These are phyloP conservation scores for Panus rudis DNA, from an alignment of 768 basidiomycete genomes.

Conservation along the genomic window DNA sequence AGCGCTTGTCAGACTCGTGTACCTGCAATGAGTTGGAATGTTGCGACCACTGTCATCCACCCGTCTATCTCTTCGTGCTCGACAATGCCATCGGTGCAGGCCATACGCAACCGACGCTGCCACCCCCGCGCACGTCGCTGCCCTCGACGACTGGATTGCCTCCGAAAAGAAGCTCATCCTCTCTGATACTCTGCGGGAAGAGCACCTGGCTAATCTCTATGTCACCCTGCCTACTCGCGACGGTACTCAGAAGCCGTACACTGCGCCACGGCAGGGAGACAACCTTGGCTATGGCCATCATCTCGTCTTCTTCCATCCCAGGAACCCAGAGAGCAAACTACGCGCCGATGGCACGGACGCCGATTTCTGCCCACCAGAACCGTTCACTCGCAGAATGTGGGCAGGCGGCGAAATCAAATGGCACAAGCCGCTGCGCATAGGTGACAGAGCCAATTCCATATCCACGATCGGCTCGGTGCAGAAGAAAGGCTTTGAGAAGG, in stretches of 20 bases:
- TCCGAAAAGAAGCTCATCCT: slow-evolving; percentile 39
- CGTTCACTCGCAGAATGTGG: slow-evolving; percentile 80
- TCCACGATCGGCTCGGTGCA: slow-evolving; percentile 44
- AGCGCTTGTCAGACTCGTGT: no score
- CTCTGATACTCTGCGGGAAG: slow-evolving; percentile 43
- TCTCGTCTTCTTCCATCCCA: slow-evolving; percentile 68
- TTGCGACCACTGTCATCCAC: no score
- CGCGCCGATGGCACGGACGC: slow-evolving; percentile 68
- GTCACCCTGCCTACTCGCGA: slow-evolving; percentile 71
- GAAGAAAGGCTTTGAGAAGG: slow-evolving; percentile 60
- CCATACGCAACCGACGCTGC: slow-evolving; percentile 9
- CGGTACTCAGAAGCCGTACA: slow-evolving; percentile 35
- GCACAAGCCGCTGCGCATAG: slow-evolving; percentile 49
- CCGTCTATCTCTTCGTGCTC: no score
- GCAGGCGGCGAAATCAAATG: slow-evolving; percentile 64
- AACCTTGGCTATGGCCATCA: slow-evolving; percentile 59
- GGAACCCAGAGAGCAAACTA: slow-evolving; percentile 47
- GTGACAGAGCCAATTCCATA: slow-evolving; percentile 41
- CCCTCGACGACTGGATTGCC: slow-evolving; percentile 49
- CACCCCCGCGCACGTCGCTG: slow-evolving; percentile 7
- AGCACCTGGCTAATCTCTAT: slow-evolving; percentile 58
- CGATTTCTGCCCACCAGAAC: slow-evolving; percentile 64
- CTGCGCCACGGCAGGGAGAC: slow-evolving; percentile 32
- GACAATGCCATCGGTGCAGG: slow-evolving; percentile 8
- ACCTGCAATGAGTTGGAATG: no score